Evolutionary conservation across 495 filamentous ascomycete genomes (phyloP).

Genomic region (Trichoderma asperelloides): DNA sequence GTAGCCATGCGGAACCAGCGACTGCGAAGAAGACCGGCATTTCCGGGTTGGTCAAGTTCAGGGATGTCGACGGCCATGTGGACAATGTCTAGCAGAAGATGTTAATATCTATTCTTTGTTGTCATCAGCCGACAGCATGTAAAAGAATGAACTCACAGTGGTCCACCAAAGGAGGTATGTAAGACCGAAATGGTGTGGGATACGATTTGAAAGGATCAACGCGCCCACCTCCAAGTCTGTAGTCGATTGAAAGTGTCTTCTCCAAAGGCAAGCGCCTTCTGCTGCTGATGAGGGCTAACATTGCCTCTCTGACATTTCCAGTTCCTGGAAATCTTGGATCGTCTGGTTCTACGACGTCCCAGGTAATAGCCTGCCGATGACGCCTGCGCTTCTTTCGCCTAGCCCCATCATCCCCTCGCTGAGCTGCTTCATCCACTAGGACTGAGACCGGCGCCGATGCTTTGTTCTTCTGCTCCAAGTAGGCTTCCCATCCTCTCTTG

Average conservation of each 20-base stretch:
- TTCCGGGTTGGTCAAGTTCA: slow-evolving; percentile 30
- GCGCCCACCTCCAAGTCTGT: slow-evolving; percentile 24
- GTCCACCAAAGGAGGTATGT: slow-evolving; percentile 25
- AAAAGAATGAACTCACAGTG: slow-evolving; percentile 25
- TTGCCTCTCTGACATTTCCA: background rate
- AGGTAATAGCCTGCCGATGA: background rate
- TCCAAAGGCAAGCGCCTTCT: background rate
- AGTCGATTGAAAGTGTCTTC: background rate
- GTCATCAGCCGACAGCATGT: background rate
- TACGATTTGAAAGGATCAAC: slow-evolving; percentile 33
- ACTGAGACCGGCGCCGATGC: background rate
- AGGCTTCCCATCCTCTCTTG: background rate
- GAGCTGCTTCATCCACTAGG: background rate
- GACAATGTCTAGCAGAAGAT: slow-evolving; percentile 24
- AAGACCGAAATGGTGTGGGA: slow-evolving; percentile 22
- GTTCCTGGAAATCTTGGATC: background rate
- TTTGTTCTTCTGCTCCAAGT: background rate
- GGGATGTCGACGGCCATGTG: slow-evolving; percentile 40
- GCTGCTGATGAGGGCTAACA: background rate
- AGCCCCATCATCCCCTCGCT: background rate
- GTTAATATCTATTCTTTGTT: background rate
- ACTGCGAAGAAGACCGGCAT: slow-evolving; percentile 29
- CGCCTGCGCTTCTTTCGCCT: slow-evolving; percentile 1
- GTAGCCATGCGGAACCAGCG: slow-evolving; percentile 39
- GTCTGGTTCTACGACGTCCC: background rate